Conservation (phyloP, 1,284 basidiomycete species). For the Erythrobasidium hasegawianum region DNA sequence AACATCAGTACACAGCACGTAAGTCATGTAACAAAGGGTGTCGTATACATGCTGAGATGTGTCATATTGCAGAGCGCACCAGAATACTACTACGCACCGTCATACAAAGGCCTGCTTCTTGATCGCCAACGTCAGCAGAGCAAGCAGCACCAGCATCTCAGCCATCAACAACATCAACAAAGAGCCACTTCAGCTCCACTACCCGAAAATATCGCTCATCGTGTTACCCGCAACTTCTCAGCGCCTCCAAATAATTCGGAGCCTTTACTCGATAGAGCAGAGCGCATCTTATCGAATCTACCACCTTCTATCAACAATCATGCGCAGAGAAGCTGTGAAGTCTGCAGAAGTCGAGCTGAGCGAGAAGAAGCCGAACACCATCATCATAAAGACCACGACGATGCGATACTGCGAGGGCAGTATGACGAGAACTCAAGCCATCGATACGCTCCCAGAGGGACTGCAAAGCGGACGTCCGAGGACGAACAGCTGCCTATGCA, state of each 20-base stretch:
- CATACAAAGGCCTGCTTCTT: neutral
- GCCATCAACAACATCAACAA: neutral
- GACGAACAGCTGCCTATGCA: slow-evolving; percentile 29
- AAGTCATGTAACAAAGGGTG: too few species aligned
- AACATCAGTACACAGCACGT: too few species aligned
- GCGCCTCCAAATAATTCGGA: slow-evolving; percentile 11
- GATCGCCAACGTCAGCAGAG: neutral
- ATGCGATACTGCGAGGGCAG: neutral
- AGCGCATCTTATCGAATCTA: slow-evolving; percentile 29
- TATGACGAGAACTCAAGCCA: neutral
- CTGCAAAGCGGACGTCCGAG: neutral
- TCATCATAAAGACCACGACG: neutral
- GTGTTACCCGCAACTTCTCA: neutral
- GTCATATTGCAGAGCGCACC: too few species aligned
- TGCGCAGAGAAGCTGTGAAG: slow-evolving; percentile 1
- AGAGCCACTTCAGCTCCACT: neutral
- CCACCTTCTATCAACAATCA: slow-evolving; percentile 16
- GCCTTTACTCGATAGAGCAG: slow-evolving; percentile 29
- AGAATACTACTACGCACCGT: neutral
- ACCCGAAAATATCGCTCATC: neutral
- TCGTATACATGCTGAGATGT: too few species aligned
- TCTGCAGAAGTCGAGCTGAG: neutral
- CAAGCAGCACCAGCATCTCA: neutral
- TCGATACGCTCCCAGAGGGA: neutral
- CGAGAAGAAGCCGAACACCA: too few species aligned